phyloP scores from a whole-genome alignment of 2,329 filamentous ascomycete genomes.

The Orbilia quercus region DNA sequence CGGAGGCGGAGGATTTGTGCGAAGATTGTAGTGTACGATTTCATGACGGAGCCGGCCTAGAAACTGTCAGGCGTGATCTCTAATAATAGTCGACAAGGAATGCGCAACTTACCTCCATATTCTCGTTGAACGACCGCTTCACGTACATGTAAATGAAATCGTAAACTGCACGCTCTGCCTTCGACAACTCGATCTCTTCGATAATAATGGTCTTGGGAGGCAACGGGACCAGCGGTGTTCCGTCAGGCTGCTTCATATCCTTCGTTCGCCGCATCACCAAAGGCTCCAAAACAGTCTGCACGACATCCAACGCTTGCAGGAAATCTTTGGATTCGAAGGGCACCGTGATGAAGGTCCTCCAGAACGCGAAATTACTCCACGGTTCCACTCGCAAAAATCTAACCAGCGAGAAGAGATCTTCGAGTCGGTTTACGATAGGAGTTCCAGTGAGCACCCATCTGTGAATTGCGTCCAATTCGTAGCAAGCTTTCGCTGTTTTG shows the following conservation, averaged over 20 bases:
- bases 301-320: slow-evolving; percentile 90
- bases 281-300: slow-evolving; percentile 95
- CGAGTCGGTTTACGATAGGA: slow-evolving; percentile 93
- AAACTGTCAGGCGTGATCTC: slow-evolving; percentile 34
- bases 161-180: slow-evolving; percentile 88
- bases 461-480: slow-evolving; percentile 84
- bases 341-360: slow-evolving; percentile 98
- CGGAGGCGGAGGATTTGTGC: slow-evolving; percentile 92
- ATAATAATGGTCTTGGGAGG: slow-evolving; percentile 85
- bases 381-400: slow-evolving; percentile 93
- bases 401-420: slow-evolving; percentile 93
- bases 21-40: slow-evolving; percentile 96
- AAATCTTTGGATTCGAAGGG: slow-evolving; percentile 97
- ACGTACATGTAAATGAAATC: slow-evolving; percentile 87
- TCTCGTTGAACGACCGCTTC: slow-evolving; percentile 84
- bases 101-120: slow-evolving; percentile 70
- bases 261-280: slow-evolving; percentile 95
- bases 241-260: slow-evolving; percentile 95
- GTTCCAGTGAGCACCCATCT: slow-evolving; percentile 95
- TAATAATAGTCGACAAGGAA: not conserved
- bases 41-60: slow-evolving; percentile 86
- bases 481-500: slow-evolving; percentile 95
- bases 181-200: slow-evolving; percentile 84
- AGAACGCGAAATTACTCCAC: slow-evolving; percentile 99
- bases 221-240: slow-evolving; percentile 81